phyloP scores from a whole-genome alignment of 305 asterid genomes.

The Plantago rigida region DNA sequence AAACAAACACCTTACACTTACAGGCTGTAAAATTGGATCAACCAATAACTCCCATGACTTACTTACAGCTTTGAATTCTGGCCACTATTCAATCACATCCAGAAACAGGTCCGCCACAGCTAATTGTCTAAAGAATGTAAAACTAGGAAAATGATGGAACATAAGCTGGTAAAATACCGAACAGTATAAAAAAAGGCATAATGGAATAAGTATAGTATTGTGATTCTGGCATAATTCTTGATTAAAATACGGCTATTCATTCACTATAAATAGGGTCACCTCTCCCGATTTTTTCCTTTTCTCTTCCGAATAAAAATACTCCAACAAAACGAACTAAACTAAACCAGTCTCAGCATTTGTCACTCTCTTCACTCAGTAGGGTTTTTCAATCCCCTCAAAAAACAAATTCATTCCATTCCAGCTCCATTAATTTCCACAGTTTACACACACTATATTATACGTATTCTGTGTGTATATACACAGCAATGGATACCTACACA shows the following conservation, averaged over 20 bases:
- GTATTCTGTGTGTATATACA: conserved; percentile 5
- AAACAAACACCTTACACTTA: no score
- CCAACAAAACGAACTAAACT: conserved; percentile 7
- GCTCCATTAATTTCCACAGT: not conserved
- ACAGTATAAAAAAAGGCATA: not conserved
- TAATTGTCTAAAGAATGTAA: no score
- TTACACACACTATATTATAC: not conserved
- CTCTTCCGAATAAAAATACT: conserved; percentile 13
- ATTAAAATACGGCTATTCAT: no score
- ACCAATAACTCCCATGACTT: no score
- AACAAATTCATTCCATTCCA: not conserved
- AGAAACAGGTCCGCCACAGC: no score
- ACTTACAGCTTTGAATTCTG: no score
- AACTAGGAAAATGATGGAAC: no score
- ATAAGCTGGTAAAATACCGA: no score
- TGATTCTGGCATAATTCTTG: no score
- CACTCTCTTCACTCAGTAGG: conserved; percentile 30
- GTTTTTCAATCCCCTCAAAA: conserved; percentile 26
- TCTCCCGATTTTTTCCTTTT: conserved; percentile 7
- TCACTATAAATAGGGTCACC: conserved; percentile 31
- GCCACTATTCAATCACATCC: no score
- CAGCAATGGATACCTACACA: conserved; percentile 58
- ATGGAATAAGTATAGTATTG: not conserved
- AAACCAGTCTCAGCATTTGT: conserved; percentile 15
- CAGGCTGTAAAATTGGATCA: no score